Evolutionary conservation across 2,329 filamentous ascomycete genomes (phyloP).

Genomic region (Leptographium lundbergii): DNA sequence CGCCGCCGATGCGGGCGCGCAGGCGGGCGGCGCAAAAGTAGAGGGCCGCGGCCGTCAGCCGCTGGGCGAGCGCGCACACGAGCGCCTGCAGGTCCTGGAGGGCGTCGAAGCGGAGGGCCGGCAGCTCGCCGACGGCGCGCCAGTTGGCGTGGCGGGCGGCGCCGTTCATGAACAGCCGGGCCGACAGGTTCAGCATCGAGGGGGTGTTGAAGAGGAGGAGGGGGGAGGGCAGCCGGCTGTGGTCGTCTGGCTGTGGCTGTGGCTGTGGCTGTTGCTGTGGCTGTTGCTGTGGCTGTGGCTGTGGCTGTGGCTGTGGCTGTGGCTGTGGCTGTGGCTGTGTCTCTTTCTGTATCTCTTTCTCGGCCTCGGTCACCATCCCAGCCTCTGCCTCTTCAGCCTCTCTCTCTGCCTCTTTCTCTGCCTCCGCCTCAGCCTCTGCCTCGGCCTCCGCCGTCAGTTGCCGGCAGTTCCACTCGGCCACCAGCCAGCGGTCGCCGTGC

Average conservation of each 20-base stretch:
- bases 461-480: constrained; percentile 29
- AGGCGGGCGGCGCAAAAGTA: constrained; percentile 60
- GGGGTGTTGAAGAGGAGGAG: constrained; percentile 44
- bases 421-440: neutral
- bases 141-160: constrained; percentile 52
- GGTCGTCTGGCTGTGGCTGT: too few species aligned
- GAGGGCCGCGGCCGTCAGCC: constrained; percentile 54
- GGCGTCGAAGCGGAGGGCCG: constrained; percentile 61
- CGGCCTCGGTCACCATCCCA: too few species aligned
- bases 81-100: constrained; percentile 66
- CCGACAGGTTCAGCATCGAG: constrained; percentile 51
- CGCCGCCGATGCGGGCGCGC: constrained; percentile 29
- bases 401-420: too few species aligned
- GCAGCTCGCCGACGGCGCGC: constrained; percentile 45
- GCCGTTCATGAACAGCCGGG: constrained; percentile 64
- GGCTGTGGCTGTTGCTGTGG: too few species aligned
- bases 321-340: too few species aligned
- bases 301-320: too few species aligned
- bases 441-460: neutral
- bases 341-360: too few species aligned
- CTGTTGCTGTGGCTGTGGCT: too few species aligned
- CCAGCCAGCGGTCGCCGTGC: constrained; percentile 55
- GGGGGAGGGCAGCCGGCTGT: constrained; percentile 23
- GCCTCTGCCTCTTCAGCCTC: too few species aligned
- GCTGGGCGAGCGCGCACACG: constrained; percentile 51